Evolutionary conservation across 345 rosid species (phyloP).

Genomic region (Triadica sebifera): DNA sequence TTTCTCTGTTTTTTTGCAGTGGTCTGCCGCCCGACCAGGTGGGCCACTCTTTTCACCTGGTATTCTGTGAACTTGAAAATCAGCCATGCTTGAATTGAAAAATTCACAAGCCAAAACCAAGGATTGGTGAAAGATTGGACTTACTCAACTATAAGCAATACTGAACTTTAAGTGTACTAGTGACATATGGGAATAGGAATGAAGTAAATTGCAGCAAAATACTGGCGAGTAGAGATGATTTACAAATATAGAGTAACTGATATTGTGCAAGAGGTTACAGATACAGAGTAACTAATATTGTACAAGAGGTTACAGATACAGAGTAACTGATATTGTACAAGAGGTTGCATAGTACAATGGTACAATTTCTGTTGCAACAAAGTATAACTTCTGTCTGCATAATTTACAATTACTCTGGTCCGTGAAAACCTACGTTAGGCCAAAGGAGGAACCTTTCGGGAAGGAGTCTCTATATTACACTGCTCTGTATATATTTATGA

Average conservation of each 20-base stretch:
- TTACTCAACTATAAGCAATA: too few relatives aligned
- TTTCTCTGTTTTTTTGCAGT: too few relatives aligned
- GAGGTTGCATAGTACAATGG: not conserved
- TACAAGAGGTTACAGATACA: not conserved
- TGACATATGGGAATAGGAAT: not conserved
- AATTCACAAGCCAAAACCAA: slow-evolving; percentile 17
- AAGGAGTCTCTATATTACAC: not conserved
- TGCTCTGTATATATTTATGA: slow-evolving; percentile 55
- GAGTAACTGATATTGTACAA: not conserved
- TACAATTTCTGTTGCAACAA: not conserved
- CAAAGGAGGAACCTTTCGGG: not conserved
- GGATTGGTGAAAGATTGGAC: slow-evolving; percentile 12
- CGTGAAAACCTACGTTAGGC: not conserved
- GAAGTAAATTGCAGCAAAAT: not conserved
- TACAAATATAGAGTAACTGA: not conserved
- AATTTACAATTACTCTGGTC: not conserved
- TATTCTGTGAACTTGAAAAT: too few relatives aligned
- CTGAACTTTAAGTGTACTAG: too few relatives aligned
- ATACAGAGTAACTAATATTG: too few relatives aligned
- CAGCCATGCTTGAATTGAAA: slow-evolving; percentile 9
- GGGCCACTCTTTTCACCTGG: too few relatives aligned
- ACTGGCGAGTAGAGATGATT: not conserved
- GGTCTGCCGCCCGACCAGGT: too few relatives aligned
- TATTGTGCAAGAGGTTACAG: not conserved
- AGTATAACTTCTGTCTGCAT: slow-evolving; percentile 7